Percentiles rank a stretch among this genome's conserved stretches.
phyloP scores from a whole-genome alignment of 768 basidiomycete species.

The Phlebiopsis flavidoalba region DNA sequence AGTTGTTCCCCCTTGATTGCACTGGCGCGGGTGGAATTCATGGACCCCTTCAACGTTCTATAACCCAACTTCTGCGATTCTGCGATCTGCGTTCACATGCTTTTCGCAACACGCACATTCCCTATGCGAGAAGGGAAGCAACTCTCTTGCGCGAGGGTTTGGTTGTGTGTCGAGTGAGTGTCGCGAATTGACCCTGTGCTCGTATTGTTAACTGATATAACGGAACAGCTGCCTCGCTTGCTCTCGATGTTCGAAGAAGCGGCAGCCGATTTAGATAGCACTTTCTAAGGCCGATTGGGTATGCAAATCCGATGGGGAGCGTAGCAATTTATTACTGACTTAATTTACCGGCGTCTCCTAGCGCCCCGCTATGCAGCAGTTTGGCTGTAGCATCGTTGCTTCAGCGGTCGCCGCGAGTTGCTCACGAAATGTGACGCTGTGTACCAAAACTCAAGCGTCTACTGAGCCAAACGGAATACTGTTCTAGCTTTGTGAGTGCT shows the following conservation, averaged over 20 bases:
- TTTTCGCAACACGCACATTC: slow-evolving; percentile 44
- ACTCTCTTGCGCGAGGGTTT: slow-evolving; percentile 68
- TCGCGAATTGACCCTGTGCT: slow-evolving; percentile 4
- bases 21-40: slow-evolving; percentile 19
- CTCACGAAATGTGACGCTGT: slow-evolving; percentile 46
- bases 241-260: slow-evolving; percentile 50
- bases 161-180: slow-evolving; percentile 63
- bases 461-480: slow-evolving; percentile 8
- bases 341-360: slow-evolving; percentile 3
- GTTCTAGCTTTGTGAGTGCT: slow-evolving; percentile 12
- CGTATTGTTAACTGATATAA: background rate
- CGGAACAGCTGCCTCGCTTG: slow-evolving; percentile 53
- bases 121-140: slow-evolving; percentile 7
- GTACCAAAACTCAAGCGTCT: slow-evolving; percentile 13
- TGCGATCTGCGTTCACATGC: slow-evolving; percentile 59
- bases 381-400: slow-evolving; percentile 44
- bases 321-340: slow-evolving; percentile 12
- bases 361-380: slow-evolving; percentile 42
- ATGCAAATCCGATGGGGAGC: slow-evolving; percentile 16
- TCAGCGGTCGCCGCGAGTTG: slow-evolving; percentile 49
- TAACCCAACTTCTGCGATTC: slow-evolving; percentile 57
- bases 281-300: slow-evolving; percentile 58
- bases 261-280: slow-evolving; percentile 47
- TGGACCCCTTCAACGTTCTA: slow-evolving; percentile 23
- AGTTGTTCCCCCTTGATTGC: slow-evolving; percentile 19